Percentiles rank a stretch among this genome's conserved stretches.
Evolutionary conservation across 495 filamentous ascomycete species (phyloP).

Genomic region (Trichoderma orchidacearum): DNA sequence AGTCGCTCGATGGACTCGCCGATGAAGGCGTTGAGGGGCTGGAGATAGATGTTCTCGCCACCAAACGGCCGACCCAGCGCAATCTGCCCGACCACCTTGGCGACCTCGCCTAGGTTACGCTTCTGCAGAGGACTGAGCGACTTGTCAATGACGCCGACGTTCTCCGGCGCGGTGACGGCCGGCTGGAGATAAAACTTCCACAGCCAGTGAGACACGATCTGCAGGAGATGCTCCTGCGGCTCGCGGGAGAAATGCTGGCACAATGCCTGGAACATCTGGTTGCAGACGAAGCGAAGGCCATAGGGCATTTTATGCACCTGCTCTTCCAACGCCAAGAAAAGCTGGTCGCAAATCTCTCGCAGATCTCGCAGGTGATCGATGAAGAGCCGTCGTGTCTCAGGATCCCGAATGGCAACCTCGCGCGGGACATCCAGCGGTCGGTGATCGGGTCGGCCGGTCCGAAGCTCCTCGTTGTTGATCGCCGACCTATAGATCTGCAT

Average conservation of each 20-base stretch:
- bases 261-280: conserved; percentile 71
- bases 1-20: conserved; percentile 73
- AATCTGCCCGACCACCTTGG: conserved; percentile 81
- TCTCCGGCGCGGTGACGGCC: conserved; percentile 73
- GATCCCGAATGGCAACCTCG: conserved; percentile 85
- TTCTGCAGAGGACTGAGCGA: conserved; percentile 82
- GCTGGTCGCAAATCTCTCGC: conserved; percentile 82
- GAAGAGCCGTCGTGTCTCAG: conserved; percentile 81
- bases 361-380: conserved; percentile 89
- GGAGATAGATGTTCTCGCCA: conserved; percentile 87
- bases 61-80: conserved; percentile 78
- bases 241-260: conserved; percentile 66
- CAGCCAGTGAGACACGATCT: conserved; percentile 76
- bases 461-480: conserved; percentile 93
- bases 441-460: conserved; percentile 70
- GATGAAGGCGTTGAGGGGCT: conserved; percentile 84
- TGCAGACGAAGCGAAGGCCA: conserved; percentile 77
- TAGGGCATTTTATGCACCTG: conserved; percentile 81
- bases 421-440: conserved; percentile 69
- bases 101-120: conserved; percentile 79
- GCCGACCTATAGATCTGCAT: conserved; percentile 92
- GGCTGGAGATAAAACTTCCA: conserved; percentile 93
- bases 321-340: conserved; percentile 69
- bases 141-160: conserved; percentile 78
- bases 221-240: conserved; percentile 61